A percentile compares a stretch with the other conserved stretches of the same genome.
Conservation (phyloP, 306 rosid genomes). For the Cicer bijugum region DNA sequence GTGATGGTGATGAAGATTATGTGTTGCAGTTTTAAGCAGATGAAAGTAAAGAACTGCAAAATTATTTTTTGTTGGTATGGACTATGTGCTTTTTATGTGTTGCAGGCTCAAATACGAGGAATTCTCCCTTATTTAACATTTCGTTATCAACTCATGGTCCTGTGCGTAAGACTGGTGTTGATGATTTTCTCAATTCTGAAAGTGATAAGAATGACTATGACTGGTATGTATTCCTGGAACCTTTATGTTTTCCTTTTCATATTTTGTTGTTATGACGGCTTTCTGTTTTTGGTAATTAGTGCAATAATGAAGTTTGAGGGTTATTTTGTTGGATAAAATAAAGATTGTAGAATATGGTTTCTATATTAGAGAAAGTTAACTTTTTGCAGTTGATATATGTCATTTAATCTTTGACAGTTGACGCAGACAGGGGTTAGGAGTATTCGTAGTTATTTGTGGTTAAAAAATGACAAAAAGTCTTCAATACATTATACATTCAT, state of each 20-base stretch:
- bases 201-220: constrained; percentile 91
- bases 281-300: constrained; percentile 21
- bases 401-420: background rate
- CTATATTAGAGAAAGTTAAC: background rate
- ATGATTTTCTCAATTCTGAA: constrained; percentile 83
- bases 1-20: background rate
- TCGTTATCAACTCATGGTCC: constrained; percentile 59
- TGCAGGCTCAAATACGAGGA: constrained; percentile 62
- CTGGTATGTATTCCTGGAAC: constrained; percentile 58
- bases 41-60: constrained; percentile 4
- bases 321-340: constrained; percentile 16
- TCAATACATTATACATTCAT: constrained; percentile 14
- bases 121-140: constrained; percentile 64
- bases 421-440: background rate
- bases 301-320: background rate
- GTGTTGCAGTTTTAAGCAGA: background rate
- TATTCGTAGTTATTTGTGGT: constrained; percentile 3
- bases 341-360: constrained; percentile 33
- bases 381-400: constrained; percentile 23
- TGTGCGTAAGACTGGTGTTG: constrained; percentile 65
- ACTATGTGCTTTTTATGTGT: constrained; percentile 2
- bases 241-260: constrained; percentile 14
- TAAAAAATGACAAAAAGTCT: constrained; percentile 5
- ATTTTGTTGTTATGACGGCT: constrained; percentile 1
- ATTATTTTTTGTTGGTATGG: background rate